A percentile compares a stretch with the other conserved stretches of the same genome.
These are phyloP conservation scores for Combretum micranthum DNA, from an alignment of 345 rosid species.

Conservation along the genomic window DNA sequence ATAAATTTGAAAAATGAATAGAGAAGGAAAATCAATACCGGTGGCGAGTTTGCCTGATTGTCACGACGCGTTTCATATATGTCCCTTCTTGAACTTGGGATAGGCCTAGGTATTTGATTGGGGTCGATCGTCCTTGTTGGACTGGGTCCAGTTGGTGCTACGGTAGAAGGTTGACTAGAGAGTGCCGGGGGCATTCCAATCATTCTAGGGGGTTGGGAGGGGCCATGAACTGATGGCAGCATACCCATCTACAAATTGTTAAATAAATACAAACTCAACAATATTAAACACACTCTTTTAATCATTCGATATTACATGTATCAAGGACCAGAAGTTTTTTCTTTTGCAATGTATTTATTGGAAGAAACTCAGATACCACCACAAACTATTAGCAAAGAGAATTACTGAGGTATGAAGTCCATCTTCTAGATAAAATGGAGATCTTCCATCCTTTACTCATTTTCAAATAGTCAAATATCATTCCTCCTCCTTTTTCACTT, in stretches of 20 bases:
- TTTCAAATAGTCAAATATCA: no score
- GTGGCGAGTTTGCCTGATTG: conserved; percentile 87
- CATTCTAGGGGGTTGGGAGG: conserved; percentile 62
- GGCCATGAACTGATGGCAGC: conserved; percentile 51
- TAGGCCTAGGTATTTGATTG: conserved; percentile 91
- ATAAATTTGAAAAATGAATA: background rate
- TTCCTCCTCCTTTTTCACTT: no score
- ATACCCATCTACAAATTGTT: conserved; percentile 45
- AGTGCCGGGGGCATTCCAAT: conserved; percentile 72
- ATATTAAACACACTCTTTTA: conserved; percentile 8
- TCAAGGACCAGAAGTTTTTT: background rate
- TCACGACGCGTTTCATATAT: conserved; percentile 79
- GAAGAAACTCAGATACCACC: background rate
- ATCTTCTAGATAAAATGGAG: no score
- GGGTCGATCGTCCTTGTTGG: conserved; percentile 74
- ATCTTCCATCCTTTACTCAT: no score
- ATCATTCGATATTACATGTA: conserved; percentile 2
- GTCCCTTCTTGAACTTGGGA: conserved; percentile 56
- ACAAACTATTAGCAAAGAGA: background rate
- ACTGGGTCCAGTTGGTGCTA: conserved; percentile 75
- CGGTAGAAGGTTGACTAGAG: conserved; percentile 70
- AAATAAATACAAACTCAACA: conserved; percentile 2
- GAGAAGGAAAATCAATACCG: conserved; percentile 39
- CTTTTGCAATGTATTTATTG: background rate
- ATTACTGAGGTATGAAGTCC: background rate